Conservation (phyloP, 1,284 basidiomycete species). For the Leccinum griseonigrum region DNA sequence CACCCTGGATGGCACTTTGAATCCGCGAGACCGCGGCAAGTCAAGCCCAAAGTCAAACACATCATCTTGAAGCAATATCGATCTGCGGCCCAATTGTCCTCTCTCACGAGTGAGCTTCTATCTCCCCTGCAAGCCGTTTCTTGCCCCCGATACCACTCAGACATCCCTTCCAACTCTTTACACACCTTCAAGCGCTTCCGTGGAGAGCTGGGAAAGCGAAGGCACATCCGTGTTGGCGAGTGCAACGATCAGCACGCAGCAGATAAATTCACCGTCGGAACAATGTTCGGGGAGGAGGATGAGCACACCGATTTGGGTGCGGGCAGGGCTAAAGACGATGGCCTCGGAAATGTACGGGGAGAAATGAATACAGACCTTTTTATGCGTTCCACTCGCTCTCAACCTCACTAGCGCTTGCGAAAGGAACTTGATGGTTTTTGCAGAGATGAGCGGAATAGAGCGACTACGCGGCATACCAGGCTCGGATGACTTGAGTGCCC, state of each 20-base stretch:
- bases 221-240: constrained; percentile 51
- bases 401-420: no score
- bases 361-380: no score
- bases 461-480: no score
- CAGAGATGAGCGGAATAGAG: no score
- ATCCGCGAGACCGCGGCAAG: background rate
- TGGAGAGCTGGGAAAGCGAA: constrained; percentile 48
- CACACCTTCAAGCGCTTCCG: constrained; percentile 54
- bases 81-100: constrained; percentile 17
- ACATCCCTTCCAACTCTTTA: constrained; percentile 47
- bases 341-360: constrained; percentile 45
- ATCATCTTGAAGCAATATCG: constrained; percentile 30
- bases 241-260: constrained; percentile 47
- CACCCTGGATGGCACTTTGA: constrained; percentile 36
- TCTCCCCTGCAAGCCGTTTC: constrained; percentile 8
- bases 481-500: no score
- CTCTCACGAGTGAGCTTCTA: constrained; percentile 19
- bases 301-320: constrained; percentile 52
- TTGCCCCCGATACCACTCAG: constrained; percentile 42
- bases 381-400: no score
- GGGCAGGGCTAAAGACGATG: constrained; percentile 48
- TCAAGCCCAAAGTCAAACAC: background rate
- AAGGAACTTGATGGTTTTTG: no score
- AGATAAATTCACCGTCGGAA: constrained; percentile 37
- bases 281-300: constrained; percentile 47